Evolutionary conservation across 2,329 filamentous ascomycete species (phyloP).

Genomic region (Diaporthe amygdali): DNA sequence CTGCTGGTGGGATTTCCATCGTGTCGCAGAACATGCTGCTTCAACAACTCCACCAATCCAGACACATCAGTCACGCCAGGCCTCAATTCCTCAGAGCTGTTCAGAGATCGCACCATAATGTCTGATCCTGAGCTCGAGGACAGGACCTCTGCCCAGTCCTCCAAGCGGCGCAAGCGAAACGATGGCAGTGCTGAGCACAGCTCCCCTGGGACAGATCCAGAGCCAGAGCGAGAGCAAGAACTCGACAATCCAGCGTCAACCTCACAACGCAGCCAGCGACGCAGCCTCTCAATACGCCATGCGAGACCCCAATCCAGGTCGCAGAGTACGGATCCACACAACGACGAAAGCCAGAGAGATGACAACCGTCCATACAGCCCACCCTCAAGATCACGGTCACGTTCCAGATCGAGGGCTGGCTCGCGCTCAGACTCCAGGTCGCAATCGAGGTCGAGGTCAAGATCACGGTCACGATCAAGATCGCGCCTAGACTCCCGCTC

Average conservation of each 20-base stretch:
- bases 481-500: slow-evolving; percentile 33
- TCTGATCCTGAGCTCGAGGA: slow-evolving; percentile 21
- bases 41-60: not conserved
- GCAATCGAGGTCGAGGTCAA: slow-evolving; percentile 30
- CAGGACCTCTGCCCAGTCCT: slow-evolving; percentile 32
- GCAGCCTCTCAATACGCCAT: slow-evolving; percentile 34
- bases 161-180: slow-evolving; percentile 47
- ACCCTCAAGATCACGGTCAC: slow-evolving; percentile 28
- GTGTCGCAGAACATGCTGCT: not conserved
- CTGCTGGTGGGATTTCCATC: not conserved
- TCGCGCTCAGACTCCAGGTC: slow-evolving; percentile 29
- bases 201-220: slow-evolving; percentile 44
- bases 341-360: not conserved
- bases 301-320: slow-evolving; percentile 30
- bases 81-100: not conserved
- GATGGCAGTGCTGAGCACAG: slow-evolving; percentile 48
- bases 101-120: not conserved
- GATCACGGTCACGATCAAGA: slow-evolving; percentile 30
- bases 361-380: slow-evolving; percentile 28
- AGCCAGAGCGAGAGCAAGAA: slow-evolving; percentile 33
- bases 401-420: slow-evolving; percentile 27
- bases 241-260: slow-evolving; percentile 5
- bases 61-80: not conserved
- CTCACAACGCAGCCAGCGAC: slow-evolving; percentile 11
- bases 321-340: slow-evolving; percentile 26